Evolutionary conservation across 345 rosid genomes (phyloP).

Genomic region (Erodium maritimum): DNA sequence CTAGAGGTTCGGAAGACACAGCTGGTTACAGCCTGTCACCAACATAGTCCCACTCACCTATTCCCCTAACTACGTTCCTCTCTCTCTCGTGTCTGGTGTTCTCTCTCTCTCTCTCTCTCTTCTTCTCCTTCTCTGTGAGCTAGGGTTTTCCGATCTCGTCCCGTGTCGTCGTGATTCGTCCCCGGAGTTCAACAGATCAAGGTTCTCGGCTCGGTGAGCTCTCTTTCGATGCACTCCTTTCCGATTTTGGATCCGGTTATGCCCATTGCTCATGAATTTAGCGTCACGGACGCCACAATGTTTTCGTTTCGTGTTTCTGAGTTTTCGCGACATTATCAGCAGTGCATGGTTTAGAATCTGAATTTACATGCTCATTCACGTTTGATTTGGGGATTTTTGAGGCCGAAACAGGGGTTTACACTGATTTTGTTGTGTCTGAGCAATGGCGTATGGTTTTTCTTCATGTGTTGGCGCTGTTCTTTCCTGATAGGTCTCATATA

Average conservation of each 20-base stretch:
- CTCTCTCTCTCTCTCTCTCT: conserved; percentile 5
- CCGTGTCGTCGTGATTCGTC: conserved; percentile 11
- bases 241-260: not conserved
- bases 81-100: too few relatives aligned
- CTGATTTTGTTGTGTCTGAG: not conserved
- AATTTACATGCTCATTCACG: not conserved
- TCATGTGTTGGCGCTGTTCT: too few relatives aligned
- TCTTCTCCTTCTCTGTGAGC: conserved; percentile 9
- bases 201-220: conserved; percentile 48
- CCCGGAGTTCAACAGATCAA: conserved; percentile 30
- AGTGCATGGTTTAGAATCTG: not conserved
- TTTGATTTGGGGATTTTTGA: not conserved
- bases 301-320: too few relatives aligned
- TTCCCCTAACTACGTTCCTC: conserved; percentile 20
- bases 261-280: not conserved
- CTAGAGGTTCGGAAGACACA: conserved; percentile 51
- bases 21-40: conserved; percentile 99
- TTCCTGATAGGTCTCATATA: not conserved
- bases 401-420: not conserved
- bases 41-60: conserved; percentile 81
- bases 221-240: conserved; percentile 15
- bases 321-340: not conserved
- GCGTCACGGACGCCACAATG: too few relatives aligned
- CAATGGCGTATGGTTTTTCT: too few relatives aligned
- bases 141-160: conserved; percentile 39